Evolutionary conservation across 2,329 filamentous ascomycete species (phyloP), one percentile per base, ranked within the genome.

Genomic region (Cephalotrichum gorgonifer): DNA sequence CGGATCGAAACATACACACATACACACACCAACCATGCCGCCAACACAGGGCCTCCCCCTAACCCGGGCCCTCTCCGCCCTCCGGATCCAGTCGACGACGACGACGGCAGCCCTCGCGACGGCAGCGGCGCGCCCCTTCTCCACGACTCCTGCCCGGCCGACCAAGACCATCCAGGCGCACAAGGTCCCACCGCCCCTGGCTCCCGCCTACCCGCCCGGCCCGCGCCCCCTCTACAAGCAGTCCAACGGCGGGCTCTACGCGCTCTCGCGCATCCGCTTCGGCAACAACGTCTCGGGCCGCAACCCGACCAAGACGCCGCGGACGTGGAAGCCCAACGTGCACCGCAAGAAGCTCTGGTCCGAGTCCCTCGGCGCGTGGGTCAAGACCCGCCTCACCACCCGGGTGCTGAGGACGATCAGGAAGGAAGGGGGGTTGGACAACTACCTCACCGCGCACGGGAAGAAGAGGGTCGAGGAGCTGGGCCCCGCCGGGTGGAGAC

Each of bases 351-450:
- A 75, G 27, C 74, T 93, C 50, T 88, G 75, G 69, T 81, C 79
- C 23, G 72, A 75, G 8, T 69, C 77, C 0, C 68, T 93, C 50
- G 71, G 74, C 54, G 75, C 74, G 54, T 76, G 73, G 58, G 71
- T 93, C 49, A 80, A 81, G 63, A 75, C 86, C 35, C 76, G 82
- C 53, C 72, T 91, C 50, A 87, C 83, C 6, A 74, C 85, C 38
- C 76, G 79, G 50, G 85, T 88, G 25, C 72, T 85, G 57, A 74
- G 79, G 61, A 83, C 81, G 31, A 86, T 97, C 61, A 82, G 88
- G 62, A 91, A 89, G 63, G 81, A 85, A 53, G 91, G 91, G 52
- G 89, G 93, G 7, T 74, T 98, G 54, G 93, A 98, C 65, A 82
- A 89, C 60, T 98, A 98, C 69, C 73, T 98, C 43, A 73, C 95